These are phyloP conservation scores for Corylus avellana DNA, from an alignment of 306 rosid species.

Conservation along the genomic window DNA sequence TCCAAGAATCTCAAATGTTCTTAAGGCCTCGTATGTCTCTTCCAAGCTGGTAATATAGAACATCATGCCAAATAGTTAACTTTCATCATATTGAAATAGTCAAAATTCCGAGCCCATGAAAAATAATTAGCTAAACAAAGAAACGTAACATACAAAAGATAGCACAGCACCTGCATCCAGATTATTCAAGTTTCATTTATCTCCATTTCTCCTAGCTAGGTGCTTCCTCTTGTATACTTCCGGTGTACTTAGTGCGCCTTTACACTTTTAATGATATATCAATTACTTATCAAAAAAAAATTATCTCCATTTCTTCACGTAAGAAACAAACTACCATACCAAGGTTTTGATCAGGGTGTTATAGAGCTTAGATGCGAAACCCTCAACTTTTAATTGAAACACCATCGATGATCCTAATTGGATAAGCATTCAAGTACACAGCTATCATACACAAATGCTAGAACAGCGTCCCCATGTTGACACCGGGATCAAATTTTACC, in stretches of 20 bases:
- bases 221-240: too few relatives aligned
- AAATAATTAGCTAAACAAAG: background rate
- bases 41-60: conserved; percentile 61
- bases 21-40: conserved; percentile 73
- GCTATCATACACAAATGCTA: background rate
- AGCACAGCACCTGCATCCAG: background rate
- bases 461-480: background rate
- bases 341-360: conserved; percentile 40
- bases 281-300: too few relatives aligned
- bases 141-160: background rate
- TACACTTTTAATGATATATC: too few relatives aligned
- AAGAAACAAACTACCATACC: background rate
- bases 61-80: conserved; percentile 21
- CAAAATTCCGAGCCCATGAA: background rate
- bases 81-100: background rate
- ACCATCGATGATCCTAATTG: background rate
- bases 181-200: background rate
- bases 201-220: background rate
- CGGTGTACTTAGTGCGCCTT: too few relatives aligned
- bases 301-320: background rate
- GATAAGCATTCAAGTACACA: background rate
- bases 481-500: background rate
- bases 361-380: background rate
- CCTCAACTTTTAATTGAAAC: background rate
- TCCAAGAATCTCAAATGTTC: conserved; percentile 73